Base-by-base conservation (phyloP, 352 stramenopile species). In the Globisporangium carolinianum region DNA sequence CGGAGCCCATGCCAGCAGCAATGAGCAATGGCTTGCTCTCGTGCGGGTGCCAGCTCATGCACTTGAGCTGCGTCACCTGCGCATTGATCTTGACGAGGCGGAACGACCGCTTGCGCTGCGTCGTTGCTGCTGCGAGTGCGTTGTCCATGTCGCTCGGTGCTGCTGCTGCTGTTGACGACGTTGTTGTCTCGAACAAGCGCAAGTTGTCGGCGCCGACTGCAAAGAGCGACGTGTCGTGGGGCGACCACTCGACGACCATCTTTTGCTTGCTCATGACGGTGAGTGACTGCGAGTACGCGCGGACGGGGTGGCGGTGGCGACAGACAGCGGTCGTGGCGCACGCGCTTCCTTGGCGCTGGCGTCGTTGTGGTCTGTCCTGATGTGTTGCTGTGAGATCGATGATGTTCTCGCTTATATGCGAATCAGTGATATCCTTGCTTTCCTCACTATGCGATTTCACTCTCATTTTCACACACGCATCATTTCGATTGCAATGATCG, bases 221-320 rank as follows among this genome's bases (percentile, higher is more conserved):
- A 65, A 92, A 95, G 9, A 95, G 67, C 50, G 81, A 86, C 55
- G 80, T 67, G 61, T 95, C 81, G 48, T 95, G 79, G 12, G 85
- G 85, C 39, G 79, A 92, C 85, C 85, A 95, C 68, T 91, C 76
- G 46, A 95, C 82, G 43, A 92, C 64, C 63, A 81, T 90, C 35
- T 58, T 50, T 57, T 71, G 60, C 75, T 89, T 87, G 67, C 72
- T 90, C 79, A 90, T 90, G 15, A 24, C n/a, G 47, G 32, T 32
- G 36, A 32, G 32, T 32, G 51, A 3, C 7, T 5, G 51, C 49
- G 35, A 32, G 24, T 6, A 14, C 42, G 11, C 15, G 42, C 12
- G 42, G 42, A 42, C 11, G 38, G 7, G 38, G 38, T 17, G 15
- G 12, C 11, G 35, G 5, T 38, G 6, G n/a, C 12, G 35, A 32